A percentile compares a stretch with the other conserved stretches of the same genome.
phyloP scores from a whole-genome alignment of 169 alveolate species.

The Cryptosporidium sp. region DNA sequence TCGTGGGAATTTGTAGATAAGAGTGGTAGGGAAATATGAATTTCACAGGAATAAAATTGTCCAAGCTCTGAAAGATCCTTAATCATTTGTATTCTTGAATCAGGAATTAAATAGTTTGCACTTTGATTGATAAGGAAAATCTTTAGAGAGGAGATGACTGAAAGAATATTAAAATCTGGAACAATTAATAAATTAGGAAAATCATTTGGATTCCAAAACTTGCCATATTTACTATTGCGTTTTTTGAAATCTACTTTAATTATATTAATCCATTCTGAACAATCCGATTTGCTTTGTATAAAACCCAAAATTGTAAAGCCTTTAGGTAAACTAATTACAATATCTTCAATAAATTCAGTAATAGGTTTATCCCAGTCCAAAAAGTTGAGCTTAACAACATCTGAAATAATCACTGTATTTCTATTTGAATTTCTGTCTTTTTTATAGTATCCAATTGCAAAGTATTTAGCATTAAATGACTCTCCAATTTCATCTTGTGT shows the following conservation, averaged over 20 bases:
- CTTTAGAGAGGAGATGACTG: constrained; percentile 20
- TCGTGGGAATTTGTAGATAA: constrained; percentile 1
- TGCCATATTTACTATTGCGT: background rate
- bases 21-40: constrained; percentile 31
- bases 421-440: background rate
- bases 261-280: constrained; percentile 23
- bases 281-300: constrained; percentile 20
- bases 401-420: constrained; percentile 36
- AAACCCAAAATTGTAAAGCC: constrained; percentile 49
- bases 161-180: constrained; percentile 3
- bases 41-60: constrained; percentile 16
- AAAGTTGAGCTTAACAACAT: constrained; percentile 21
- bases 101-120: constrained; percentile 28
- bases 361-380: constrained; percentile 40
- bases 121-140: constrained; percentile 8
- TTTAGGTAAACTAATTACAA: constrained; percentile 29
- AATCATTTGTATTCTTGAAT: constrained; percentile 23
- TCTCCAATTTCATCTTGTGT: constrained; percentile 44
- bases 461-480: constrained; percentile 32
- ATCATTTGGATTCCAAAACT: constrained; percentile 9
- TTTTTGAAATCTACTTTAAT: background rate
- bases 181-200: constrained; percentile 25
- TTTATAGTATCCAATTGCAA: constrained; percentile 37
- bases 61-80: constrained; percentile 39
- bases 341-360: constrained; percentile 42